Base-by-base conservation (phyloP, 2,329 filamentous ascomycete genomes). In the Aurifilum marmelostoma region DNA sequence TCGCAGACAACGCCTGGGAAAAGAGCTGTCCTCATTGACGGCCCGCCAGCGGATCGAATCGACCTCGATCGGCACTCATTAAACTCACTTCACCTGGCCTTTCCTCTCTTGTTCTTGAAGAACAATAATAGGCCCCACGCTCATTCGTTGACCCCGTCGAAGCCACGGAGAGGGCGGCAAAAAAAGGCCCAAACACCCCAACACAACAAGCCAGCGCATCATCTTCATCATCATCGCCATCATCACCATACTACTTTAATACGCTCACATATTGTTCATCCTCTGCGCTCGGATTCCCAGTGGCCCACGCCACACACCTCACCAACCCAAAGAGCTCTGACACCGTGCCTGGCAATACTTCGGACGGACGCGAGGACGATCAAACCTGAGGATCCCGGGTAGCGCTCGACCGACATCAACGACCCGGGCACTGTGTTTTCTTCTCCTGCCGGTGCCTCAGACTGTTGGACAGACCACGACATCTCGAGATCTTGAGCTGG, bases 361-460 rank as follows among this genome's bases (percentile, higher is more conserved):
- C 65, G 66, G 68, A 63, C 65, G 63, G 39, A 62, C 67, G 65
- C 68, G 65, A 67, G 67, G 68, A 47, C 65, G 68, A 69, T 69
- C 67, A 69, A 67, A 69, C 67, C 60, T 50, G 54, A 39, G 34
- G 37, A 27, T 60, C 54, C 52, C 52, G 47, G 37, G 32, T 61
- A 29, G 18, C 50, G 43, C 58, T 56, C 63, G 58, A 16, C 59
- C 61, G 43, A 50, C 56, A 32, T 60, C 59, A 27, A 67, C 50
- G 43, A 41, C 52, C 3, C 12, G 5, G 52, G 52, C 52, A 29
- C 52, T 56, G 52, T 24, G 24, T 29, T 16, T 14, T 56, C 24
- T 18, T 29, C 9, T 56, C 24, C 52, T 56, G 52, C 52, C 27
- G 52, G 24, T 18, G 52, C 52, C 27, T 2, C 14, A 29, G 14